Conservation (phyloP, 2,329 filamentous ascomycete genomes). For the Epicoccum nigrum region DNA sequence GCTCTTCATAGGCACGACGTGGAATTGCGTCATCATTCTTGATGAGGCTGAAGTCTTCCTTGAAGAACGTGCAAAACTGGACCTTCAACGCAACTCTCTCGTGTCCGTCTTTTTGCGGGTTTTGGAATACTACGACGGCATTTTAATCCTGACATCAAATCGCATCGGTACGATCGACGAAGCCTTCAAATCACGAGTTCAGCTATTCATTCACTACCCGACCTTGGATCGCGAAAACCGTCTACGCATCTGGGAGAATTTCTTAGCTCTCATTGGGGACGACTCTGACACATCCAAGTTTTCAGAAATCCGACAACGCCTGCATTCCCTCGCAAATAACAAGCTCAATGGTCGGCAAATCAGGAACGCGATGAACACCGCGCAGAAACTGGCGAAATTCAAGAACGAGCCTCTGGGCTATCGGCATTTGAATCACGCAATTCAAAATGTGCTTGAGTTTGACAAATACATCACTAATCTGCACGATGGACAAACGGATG, state of each 20-base stretch:
- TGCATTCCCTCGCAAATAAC: constrained; percentile 43
- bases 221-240: constrained; percentile 48
- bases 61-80: constrained; percentile 49
- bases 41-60: constrained; percentile 57
- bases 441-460: neutral
- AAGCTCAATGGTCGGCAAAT: constrained; percentile 50
- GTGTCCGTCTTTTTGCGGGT: constrained; percentile 39
- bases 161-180: constrained; percentile 49
- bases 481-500: neutral
- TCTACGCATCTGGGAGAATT: neutral
- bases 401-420: neutral
- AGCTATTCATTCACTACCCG: constrained; percentile 54
- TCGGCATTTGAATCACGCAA: neutral
- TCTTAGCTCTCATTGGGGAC: neutral
- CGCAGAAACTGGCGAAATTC: constrained; percentile 30
- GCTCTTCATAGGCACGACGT: constrained; percentile 37
- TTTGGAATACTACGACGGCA: constrained; percentile 52
- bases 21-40: constrained; percentile 56
- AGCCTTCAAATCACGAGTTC: constrained; percentile 45
- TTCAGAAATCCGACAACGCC: constrained; percentile 14
- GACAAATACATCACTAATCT: neutral
- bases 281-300: neutral
- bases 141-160: constrained; percentile 54
- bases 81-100: constrained; percentile 25
- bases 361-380: constrained; percentile 50